Base-by-base conservation (phyloP, 768 basidiomycete species). In the Russula sp. region DNA sequence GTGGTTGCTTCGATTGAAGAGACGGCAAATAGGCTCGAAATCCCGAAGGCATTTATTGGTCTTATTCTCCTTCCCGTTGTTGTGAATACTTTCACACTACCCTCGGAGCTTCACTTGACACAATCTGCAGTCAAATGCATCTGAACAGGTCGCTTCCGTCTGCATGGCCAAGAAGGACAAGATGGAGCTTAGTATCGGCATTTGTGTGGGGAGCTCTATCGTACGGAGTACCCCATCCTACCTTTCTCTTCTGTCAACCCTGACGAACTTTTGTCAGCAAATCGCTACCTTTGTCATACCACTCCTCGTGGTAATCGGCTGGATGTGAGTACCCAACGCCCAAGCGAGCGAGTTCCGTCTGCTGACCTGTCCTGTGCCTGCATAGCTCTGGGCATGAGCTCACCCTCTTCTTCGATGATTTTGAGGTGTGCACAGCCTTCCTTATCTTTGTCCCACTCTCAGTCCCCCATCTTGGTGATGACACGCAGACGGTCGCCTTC, bases 1-100 rank as follows among this genome's bases (percentile, higher is more conserved):
- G 90, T 93, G 73, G 94, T 96, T 40, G 89, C 87, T 3, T 92
- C 91, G 4, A 96, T 97, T 66, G 94, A 95, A 72, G 93, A 95
- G 72, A 91, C 90, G 27, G 91, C 94, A 2, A 77, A 82, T 14
- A 80, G 88, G 45, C 94, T 91, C 73, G 72, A 80, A 59, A 89
- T 97, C 57, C 89, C 91, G 0, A 91, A 91, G 73, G 69, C 85
- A 0, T 94, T 94, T 76, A 93, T 94, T 68, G 91, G 91, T 71
- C 73, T 94, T 13, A 91, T 95, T 68, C 77, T 95, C 37, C 77
- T 97, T 4, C 92, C 94, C 3, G 86, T 97, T 55, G 94, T 95
- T 50, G 91, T 87, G 72, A 61, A 84, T 78, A 42, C 6, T 22
- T 9, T 35, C 7, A 51, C 22, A 9, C 18, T 47, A 8, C 20